These are phyloP conservation scores for Peronospora destructor DNA, from an alignment of 352 stramenopile genomes.

Conservation along the genomic window DNA sequence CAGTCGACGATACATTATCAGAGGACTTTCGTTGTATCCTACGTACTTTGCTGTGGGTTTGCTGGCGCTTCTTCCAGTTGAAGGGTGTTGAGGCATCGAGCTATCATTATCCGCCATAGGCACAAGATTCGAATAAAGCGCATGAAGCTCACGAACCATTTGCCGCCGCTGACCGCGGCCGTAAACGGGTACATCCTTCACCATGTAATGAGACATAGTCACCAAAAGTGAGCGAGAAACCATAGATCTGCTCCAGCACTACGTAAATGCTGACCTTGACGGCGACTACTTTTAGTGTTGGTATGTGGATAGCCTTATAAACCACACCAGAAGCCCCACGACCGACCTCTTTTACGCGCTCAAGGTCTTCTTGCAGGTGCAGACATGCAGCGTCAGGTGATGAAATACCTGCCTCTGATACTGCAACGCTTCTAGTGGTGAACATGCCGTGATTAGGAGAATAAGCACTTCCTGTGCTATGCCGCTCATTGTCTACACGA, in stretches of 20 bases:
- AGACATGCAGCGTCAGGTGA: slow-evolving; percentile 69
- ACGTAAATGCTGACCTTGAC: slow-evolving; percentile 55
- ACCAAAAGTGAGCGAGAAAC: slow-evolving; percentile 10
- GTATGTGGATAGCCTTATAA: slow-evolving; percentile 88
- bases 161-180: slow-evolving; percentile 75
- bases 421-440: slow-evolving; percentile 70
- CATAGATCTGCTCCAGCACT: background rate
- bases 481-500: slow-evolving; percentile 37
- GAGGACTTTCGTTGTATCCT: background rate
- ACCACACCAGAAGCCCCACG: slow-evolving; percentile 81
- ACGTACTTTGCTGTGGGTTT: slow-evolving; percentile 41
- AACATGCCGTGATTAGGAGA: slow-evolving; percentile 86
- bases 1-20: background rate
- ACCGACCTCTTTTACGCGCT: slow-evolving; percentile 70
- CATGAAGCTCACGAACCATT: slow-evolving; percentile 87
- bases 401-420: slow-evolving; percentile 82
- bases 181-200: slow-evolving; percentile 80
- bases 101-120: slow-evolving; percentile 54
- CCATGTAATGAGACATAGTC: slow-evolving; percentile 1
- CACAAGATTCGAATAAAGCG: slow-evolving; percentile 84
- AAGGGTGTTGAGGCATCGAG: slow-evolving; percentile 14
- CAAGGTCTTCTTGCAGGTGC: slow-evolving; percentile 80
- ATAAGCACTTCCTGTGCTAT: slow-evolving; percentile 75
- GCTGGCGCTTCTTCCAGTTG: slow-evolving; percentile 13
- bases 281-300: slow-evolving; percentile 84